Evolutionary conservation across 2,329 filamentous ascomycete species (phyloP).

Genomic region (Scytalidium lignicola): DNA sequence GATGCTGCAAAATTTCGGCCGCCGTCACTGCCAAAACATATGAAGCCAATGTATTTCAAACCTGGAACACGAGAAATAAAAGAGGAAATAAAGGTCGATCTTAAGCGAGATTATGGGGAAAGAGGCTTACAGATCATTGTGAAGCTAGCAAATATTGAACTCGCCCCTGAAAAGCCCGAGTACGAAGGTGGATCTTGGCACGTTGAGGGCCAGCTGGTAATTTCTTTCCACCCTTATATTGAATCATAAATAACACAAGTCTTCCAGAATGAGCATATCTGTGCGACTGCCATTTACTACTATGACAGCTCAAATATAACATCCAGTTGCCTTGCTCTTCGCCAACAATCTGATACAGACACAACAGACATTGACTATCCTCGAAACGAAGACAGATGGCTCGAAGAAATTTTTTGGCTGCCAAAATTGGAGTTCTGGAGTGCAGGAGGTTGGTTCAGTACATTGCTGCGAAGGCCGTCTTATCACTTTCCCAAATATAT

Average conservation of each 20-base stretch:
- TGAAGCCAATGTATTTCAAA: not conserved
- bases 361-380: not conserved
- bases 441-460: constrained; percentile 36
- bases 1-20: constrained; percentile 9
- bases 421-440: constrained; percentile 2
- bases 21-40: not conserved
- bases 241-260: constrained; percentile 1
- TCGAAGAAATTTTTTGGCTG: constrained; percentile 14
- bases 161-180: constrained; percentile 49
- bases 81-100: not conserved
- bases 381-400: constrained; percentile 11
- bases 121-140: constrained; percentile 55
- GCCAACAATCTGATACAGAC: constrained; percentile 18
- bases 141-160: constrained; percentile 54
- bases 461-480: constrained; percentile 33
- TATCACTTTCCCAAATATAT: constrained; percentile 38
- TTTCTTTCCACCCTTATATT: not conserved
- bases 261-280: constrained; percentile 46
- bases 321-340: constrained; percentile 37
- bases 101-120: constrained; percentile 7
- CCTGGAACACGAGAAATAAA: not conserved
- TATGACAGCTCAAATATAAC: constrained; percentile 45
- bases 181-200: constrained; percentile 46
- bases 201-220: constrained; percentile 22
- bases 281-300: constrained; percentile 47